Base-by-base conservation (phyloP, 2,329 filamentous ascomycete species). In the Penicillium brasilianum region DNA sequence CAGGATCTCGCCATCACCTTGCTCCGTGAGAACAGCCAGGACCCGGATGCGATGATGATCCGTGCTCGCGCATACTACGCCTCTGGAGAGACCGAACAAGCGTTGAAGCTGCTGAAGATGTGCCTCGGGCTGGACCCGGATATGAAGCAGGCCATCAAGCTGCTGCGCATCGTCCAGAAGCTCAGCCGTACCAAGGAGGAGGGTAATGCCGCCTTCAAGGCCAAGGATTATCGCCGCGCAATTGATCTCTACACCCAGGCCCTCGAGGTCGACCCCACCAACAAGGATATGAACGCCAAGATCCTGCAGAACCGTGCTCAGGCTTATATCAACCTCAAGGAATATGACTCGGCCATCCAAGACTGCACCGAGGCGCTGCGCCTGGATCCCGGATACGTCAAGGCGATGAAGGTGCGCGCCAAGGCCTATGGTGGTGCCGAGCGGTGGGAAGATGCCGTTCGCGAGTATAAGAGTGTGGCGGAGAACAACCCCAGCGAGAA, bases 71-170 rank as follows among this genome's bases (percentile, higher is more conserved):
- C 92, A 16, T 84, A 97, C 53, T 98, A 98, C 72, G 89, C 88
- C 4, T 91, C 95, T 75, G 95, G 95, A 32, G 95, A 99, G 69
- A 97, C 97, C 72, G 91, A 96, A 2, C 96, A 97, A 83, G 94
- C 95, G 1, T 85, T 97, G 46, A 91, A 94, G 74, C 91, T 96
- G 76, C 95, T 98, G 81, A 88, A 92, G 66, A 91, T 95, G 80
- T 95, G 94, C 20, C 81, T 97, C 58, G 90, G 85, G 75, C 92
- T 93, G 76, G 95, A 98, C 70, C 95, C 95, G 9, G 95, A 99
- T 77, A 95, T 91, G 81, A 89, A 88, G 70, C 89, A 92, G 65
- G 94, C 93, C 8, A 87, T 97, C 70, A 96, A 93, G 80, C 94
- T 92, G 81, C 83, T 98, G 62, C 87, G 92, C 63, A 90, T 91